phyloP scores from a whole-genome alignment of 345 rosid genomes.

The Microthlaspi erraticum region DNA sequence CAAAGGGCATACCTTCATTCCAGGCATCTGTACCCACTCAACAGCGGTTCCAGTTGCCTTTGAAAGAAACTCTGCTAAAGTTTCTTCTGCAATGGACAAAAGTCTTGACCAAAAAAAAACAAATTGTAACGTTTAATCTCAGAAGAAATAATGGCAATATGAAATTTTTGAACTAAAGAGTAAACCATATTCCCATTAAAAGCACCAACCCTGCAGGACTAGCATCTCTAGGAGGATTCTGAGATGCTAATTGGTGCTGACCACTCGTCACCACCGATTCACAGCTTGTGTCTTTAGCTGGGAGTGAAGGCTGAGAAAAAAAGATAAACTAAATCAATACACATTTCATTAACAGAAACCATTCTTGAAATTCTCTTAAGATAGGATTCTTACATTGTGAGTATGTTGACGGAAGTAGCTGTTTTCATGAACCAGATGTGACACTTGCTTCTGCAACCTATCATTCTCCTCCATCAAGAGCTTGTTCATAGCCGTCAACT shows the following conservation, averaged over 20 bases:
- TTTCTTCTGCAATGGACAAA: conserved; percentile 99
- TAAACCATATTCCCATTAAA: conserved; percentile 51
- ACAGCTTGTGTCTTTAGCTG: conserved; percentile 98
- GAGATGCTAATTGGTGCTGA: conserved; percentile 96
- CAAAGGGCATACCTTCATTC: conserved; percentile 88
- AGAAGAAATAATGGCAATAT: conserved; percentile 33
- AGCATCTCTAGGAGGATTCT: conserved; percentile 99
- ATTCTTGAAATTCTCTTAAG: not conserved
- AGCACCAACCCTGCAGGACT: conserved; percentile 98
- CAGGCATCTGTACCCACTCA: conserved; percentile 99
- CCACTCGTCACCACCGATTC: conserved; percentile 98
- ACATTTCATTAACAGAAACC: not conserved
- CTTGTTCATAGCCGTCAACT: conserved; percentile 97
- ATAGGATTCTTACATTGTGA: conserved; percentile 64
- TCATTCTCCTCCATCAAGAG: conserved; percentile 99
- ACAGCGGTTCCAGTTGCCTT: conserved; percentile 99
- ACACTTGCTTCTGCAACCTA: conserved; percentile 99
- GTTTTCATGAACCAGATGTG: conserved; percentile 94
- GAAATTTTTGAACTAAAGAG: conserved; percentile 47
- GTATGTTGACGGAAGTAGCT: conserved; percentile 97
- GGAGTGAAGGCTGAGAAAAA: conserved; percentile 74
- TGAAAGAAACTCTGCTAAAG: conserved; percentile 99
- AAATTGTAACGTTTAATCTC: not conserved
- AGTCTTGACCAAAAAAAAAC: conserved; percentile 61
- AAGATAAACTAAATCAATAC: not conserved